Base-by-base conservation (phyloP, 2,329 filamentous ascomycete species). In the Bipolaris bicolor region DNA sequence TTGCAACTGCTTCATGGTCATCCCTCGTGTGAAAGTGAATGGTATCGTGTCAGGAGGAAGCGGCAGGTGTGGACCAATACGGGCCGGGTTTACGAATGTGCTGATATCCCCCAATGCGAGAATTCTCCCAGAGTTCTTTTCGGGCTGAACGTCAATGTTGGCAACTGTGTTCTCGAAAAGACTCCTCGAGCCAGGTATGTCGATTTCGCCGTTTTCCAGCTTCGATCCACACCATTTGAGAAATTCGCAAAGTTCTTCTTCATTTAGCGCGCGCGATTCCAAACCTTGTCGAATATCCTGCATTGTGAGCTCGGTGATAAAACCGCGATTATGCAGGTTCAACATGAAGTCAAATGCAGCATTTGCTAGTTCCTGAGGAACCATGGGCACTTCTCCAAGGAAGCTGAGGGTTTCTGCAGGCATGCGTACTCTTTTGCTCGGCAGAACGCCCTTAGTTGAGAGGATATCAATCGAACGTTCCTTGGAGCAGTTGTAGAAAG, bases 401-500 rank as follows among this genome's bases (percentile, higher is more conserved):
- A 99, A 99, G 65, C 84, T 87, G 39, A 89, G 76, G 40, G 88
- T 86, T 81, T 80, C 90, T 73, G 73, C 89, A 79, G 73, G 90
- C 65, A 96, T 84, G 33, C 95, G 90, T 34, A 97, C 91, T 65
- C 90, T 85, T 11, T 90, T 86, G 34, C 90, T 96, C n/a, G 90
- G 86, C 52, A 97, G 82, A 6, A 99, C 88, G 54, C 96, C 96
- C 57, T 89, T 87, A 18, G 90, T 96, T 1, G 93, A 97, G 63
- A 96, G 88, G 6, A 97, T 85, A 69, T 97, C 93, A 55, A 98
- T 92, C 0, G 86, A 89, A 9, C 69, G 65, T 2, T 91, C 87
- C 62, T 89, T 89, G 70, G 90, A 95, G 61, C 91, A 93, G 34
- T 88, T 96, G 95, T 95, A 99, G 73, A 99, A 99, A 0, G 92